Conservation (phyloP, 140 eudicot genomes). For the Bidens hawaiensis region DNA sequence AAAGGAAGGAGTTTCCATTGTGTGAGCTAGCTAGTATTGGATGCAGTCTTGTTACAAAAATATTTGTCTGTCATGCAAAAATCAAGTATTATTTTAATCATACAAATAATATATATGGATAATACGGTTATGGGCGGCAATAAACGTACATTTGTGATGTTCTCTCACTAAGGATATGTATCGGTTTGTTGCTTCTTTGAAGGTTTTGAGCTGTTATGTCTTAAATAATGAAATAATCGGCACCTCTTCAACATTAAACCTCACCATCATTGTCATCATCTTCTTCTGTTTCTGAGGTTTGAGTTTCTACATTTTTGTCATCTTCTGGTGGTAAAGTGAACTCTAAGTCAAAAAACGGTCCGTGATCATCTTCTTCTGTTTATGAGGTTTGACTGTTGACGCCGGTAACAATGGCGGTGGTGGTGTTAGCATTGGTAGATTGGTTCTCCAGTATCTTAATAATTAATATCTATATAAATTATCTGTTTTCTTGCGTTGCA, state of each 20-base stretch:
- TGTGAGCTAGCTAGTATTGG: too few relatives aligned
- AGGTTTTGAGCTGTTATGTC: slow-evolving; percentile 51
- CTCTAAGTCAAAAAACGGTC: slow-evolving; percentile 77
- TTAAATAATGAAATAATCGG: slow-evolving; percentile 54
- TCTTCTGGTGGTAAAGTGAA: slow-evolving; percentile 44
- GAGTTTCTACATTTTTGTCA: background rate
- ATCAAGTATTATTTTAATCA: too few relatives aligned
- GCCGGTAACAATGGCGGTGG: slow-evolving; percentile 37
- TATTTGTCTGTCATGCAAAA: too few relatives aligned
- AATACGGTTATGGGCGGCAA: too few relatives aligned
- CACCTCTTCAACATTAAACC: slow-evolving; percentile 50
- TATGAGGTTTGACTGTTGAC: slow-evolving; percentile 27
- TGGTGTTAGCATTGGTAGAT: background rate
- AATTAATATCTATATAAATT: too few relatives aligned
- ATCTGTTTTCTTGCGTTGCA: too few relatives aligned
- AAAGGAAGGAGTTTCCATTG: background rate
- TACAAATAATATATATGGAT: too few relatives aligned
- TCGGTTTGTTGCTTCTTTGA: slow-evolving; percentile 14
- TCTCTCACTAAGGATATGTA: too few relatives aligned
- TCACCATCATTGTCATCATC: slow-evolving; percentile 46
- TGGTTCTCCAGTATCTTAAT: slow-evolving; percentile 65
- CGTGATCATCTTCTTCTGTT: slow-evolving; percentile 39
- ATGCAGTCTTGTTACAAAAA: too few relatives aligned
- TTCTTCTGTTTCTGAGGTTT: slow-evolving; percentile 19
- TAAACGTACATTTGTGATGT: too few relatives aligned